Conservation (phyloP, 2,329 filamentous ascomycete species). For the Phaeosphaeria sp. region DNA sequence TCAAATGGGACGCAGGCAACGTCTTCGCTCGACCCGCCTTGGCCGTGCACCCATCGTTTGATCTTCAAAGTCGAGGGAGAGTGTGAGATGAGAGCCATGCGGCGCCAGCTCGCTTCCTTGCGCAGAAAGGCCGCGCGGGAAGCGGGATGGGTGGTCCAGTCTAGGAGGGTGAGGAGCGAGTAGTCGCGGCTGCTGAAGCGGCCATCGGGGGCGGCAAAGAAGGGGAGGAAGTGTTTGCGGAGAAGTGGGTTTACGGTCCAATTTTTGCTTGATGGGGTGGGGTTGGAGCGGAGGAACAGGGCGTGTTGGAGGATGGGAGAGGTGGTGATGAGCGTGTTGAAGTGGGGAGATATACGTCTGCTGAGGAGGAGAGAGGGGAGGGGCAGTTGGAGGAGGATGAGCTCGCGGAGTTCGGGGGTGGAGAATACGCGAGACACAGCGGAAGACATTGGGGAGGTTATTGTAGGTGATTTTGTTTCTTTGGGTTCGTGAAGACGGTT, state of each 20-base stretch:
- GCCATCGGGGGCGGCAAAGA: constrained; percentile 7
- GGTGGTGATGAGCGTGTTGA: constrained; percentile 8
- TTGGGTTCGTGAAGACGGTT: too few species aligned
- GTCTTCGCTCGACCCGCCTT: background rate
- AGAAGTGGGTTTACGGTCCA: constrained; percentile 16
- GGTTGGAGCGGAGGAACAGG: constrained; percentile 16
- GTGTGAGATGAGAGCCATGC: background rate
- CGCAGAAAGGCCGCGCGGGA: background rate
- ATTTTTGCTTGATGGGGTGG: background rate
- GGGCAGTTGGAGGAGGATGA: constrained; percentile 42
- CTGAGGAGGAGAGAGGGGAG: constrained; percentile 11
- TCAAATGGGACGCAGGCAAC: background rate
- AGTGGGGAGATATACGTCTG: constrained; percentile 8
- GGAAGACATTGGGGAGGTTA: constrained; percentile 12
- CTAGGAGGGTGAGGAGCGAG: background rate
- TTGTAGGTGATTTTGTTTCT: too few species aligned
- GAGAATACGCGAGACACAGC: constrained; percentile 32
- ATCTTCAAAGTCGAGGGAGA: background rate
- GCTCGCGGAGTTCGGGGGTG: constrained; percentile 49
- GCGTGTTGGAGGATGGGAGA: constrained; percentile 18
- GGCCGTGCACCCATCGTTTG: background rate
- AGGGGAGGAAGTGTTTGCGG: constrained; percentile 12
- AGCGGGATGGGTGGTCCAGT: background rate
- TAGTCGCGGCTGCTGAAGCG: background rate
- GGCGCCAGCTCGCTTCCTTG: background rate